Percentiles rank a stretch among this genome's conserved stretches.
Conservation (phyloP, 2,329 filamentous ascomycete species). For the Sclerotinia sclerotiorum region DNA sequence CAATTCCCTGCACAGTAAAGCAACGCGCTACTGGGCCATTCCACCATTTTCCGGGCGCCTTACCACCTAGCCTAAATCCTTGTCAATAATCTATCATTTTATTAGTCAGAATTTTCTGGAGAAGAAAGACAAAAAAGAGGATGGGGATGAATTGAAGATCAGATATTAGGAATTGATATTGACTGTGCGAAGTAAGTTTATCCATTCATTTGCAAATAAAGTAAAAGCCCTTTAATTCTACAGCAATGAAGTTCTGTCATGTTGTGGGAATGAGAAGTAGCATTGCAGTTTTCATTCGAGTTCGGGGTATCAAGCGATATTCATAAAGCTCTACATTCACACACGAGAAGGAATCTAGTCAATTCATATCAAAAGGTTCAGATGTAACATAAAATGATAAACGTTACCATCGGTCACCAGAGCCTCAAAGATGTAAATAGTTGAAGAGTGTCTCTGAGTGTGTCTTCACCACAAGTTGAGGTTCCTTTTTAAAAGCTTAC, state of each 20-base stretch:
- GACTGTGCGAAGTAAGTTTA: background rate
- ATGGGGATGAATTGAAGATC: background rate
- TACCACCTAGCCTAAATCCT: background rate
- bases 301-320: conserved; percentile 5
- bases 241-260: background rate
- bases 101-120: background rate
- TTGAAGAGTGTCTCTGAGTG: too few species aligned
- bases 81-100: background rate
- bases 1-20: background rate
- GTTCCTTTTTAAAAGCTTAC: background rate
- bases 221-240: background rate
- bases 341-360: background rate
- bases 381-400: background rate
- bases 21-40: conserved; percentile 18
- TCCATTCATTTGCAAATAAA: background rate
- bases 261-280: background rate
- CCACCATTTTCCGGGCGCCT: background rate
- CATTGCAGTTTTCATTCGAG: background rate
- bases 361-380: background rate
- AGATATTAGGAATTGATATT: background rate
- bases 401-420: background rate
- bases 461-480: background rate
- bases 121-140: background rate
- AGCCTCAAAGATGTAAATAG: background rate
- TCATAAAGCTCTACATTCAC: background rate